phyloP scores from a whole-genome alignment of 2,329 filamentous ascomycete genomes.

The Scleromitrula shiraiana region DNA sequence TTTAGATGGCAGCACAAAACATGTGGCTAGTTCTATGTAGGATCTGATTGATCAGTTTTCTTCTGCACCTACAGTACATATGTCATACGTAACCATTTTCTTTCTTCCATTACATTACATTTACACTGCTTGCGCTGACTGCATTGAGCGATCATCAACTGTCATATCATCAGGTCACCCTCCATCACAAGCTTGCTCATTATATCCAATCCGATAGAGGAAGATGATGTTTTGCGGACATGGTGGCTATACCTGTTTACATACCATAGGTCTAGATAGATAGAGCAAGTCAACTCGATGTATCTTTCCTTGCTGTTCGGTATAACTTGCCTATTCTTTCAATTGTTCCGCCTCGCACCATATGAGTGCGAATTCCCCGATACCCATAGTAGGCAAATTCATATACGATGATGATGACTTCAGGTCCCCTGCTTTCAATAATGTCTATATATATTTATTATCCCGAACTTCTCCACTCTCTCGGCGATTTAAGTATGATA shows the following conservation, averaged over 20 bases:
- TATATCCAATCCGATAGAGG: constrained; percentile 6
- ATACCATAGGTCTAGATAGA: too few species aligned
- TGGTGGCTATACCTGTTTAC: too few species aligned
- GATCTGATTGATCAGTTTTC: constrained; percentile 1
- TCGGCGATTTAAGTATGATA: neutral
- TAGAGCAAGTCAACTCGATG: too few species aligned
- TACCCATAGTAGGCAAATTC: too few species aligned
- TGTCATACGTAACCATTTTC: neutral
- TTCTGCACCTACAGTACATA: constrained; percentile 4
- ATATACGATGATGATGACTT: neutral
- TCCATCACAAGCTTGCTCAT: too few species aligned
- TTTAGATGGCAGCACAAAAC: too few species aligned
- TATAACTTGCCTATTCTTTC: neutral
- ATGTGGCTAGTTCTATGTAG: neutral
- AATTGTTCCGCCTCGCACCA: too few species aligned
- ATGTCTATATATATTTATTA: too few species aligned
- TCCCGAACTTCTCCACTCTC: constrained; percentile 1
- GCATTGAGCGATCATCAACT: constrained; percentile 1
- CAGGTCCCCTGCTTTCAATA: too few species aligned
- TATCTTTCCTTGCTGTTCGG: too few species aligned
- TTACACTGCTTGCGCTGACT: constrained; percentile 7
- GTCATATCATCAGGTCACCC: too few species aligned
- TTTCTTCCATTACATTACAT: constrained; percentile 2
- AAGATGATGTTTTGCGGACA: too few species aligned
- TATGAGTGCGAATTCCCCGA: neutral